Base-by-base conservation (phyloP, 129 eudicot genomes). In the Centrapalus pauciflorus region DNA sequence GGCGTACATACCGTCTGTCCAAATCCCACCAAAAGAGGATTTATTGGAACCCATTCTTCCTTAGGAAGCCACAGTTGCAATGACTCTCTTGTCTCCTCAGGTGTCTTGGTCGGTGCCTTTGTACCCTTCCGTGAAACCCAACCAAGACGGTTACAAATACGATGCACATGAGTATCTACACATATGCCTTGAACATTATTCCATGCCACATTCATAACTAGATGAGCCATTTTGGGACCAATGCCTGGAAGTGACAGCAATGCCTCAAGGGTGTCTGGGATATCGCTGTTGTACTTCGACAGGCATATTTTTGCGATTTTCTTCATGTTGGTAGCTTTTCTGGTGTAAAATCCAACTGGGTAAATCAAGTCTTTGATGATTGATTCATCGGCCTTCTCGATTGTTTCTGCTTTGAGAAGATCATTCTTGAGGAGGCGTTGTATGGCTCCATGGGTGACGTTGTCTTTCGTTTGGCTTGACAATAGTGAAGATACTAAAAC, bases 151-250 rank as follows among this genome's bases (percentile, higher is more conserved):
- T 94, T 94, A 80, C 86, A 86, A 9, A 94, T 94, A 14, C 99
- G 92, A 65, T 94, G 99, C 8, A 94, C 99, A 56, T 94, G 99
- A 61, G 99, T 94, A 80, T 94, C 99, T 12, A 94, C 97, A 69
- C 99, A 94, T 63, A 94, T 94, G 30, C 99, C 99, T 86, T 94
- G 96, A 66, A 86, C 96, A 70, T 89, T 84, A 61, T 86, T 59
- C 99, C 99, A 94, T 19, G 78, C 99, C 12, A 89, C 79, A 79
- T 89, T 86, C 96, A 94, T 89, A 56, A 89, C 99, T 80, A 94
- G 72, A 89, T 94, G 99, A 67, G 95, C 99, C 90, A 94, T 94
- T 76, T 94, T 94, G 27, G 99, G 99, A 70, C 99, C 99, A 60
- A 94, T 89, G 50, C 99, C 99, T 28, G 97, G 99, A 76, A 94